Evolutionary conservation across 2,329 filamentous ascomycete genomes (phyloP), one percentile per base, ranked within the genome.

Genomic region (Triangularia setosa): DNA sequence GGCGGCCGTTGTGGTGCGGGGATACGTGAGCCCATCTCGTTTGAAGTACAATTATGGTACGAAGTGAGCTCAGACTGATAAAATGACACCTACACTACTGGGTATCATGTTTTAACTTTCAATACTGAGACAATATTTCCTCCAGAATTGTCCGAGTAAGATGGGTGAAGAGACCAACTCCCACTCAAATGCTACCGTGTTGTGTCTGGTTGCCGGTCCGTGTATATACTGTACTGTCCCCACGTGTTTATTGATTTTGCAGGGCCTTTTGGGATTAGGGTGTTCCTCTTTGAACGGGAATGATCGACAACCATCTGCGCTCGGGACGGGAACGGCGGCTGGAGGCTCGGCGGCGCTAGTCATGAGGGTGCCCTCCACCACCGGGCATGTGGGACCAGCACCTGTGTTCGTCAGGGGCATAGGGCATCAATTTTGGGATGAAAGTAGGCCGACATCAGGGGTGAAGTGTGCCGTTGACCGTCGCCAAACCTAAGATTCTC

Each of bases 311-410:
- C 33, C 33, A 40, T n/a, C 30, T 18, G 30, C 27, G 25, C 35
- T 60, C 35, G 40, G 58, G 58, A 60, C 58, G 58, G 58, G 33
- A 60, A 40, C 33, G 53, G 58, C 58, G 58, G 58, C 58, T 60
- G 58, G 40, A 55, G 52, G 16, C 52, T 55, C 25, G 52, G 52
- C 25, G 52, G 40, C 40, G 40, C n/a, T 48, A 40, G 35, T 5
- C 40, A 48, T 16, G 35, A n/a, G 35, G 14, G 12, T 35, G 30
- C 12, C 12, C 5, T 35, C 7, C 40, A 21, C 33, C 40, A 48
- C n/a, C n/a, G n/a, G n/a, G n/a, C n/a, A 48, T 48, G n/a, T 3
- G 14, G 40, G 5, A 23, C 21, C 56, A 58, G 14, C 40, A 48
- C n/a, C n/a, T 48, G 40, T 48, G 18, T 21, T 48, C n/a, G n/a